Evolutionary conservation across 768 basidiomycete species (phyloP).

Genomic region (Lactifluus pinguis): DNA sequence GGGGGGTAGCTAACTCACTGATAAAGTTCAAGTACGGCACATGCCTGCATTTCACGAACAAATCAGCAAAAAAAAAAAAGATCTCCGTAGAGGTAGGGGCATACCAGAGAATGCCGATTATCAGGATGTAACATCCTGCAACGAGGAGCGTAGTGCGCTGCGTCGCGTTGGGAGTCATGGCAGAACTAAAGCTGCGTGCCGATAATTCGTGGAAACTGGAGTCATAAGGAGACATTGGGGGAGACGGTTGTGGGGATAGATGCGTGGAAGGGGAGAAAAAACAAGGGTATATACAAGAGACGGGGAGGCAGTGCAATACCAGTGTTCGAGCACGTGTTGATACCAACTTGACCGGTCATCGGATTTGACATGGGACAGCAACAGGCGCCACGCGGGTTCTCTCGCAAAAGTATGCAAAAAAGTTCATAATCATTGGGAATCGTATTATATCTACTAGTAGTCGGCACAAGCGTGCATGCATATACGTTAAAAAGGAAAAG

Average conservation of each 20-base stretch:
- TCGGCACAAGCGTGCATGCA: neutral
- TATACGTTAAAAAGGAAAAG: neutral
- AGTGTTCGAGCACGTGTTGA: neutral
- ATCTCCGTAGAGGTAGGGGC: slow-evolving; percentile 18
- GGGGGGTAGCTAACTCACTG: slow-evolving; percentile 42
- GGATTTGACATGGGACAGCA: neutral
- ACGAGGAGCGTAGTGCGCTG: slow-evolving; percentile 73
- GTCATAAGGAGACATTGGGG: slow-evolving; percentile 16
- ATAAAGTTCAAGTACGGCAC: slow-evolving; percentile 62
- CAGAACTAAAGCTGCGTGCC: slow-evolving; percentile 23
- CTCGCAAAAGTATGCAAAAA: no score
- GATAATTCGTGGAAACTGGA: neutral
- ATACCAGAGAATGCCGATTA: slow-evolving; percentile 75
- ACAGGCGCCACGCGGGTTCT: neutral
- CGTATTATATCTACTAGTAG: slow-evolving; percentile 4
- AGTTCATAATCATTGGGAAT: slow-evolving; percentile 3
- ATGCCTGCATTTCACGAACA: slow-evolving; percentile 43
- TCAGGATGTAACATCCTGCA: slow-evolving; percentile 64
- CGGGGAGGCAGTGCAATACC: neutral
- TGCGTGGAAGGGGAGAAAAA: neutral
- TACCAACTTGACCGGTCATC: neutral
- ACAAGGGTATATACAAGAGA: neutral
- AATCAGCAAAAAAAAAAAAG: neutral
- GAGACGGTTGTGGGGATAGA: neutral
- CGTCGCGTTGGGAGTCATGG: slow-evolving; percentile 57